Conservation (phyloP, 108 stramenopile species). For the Nitzschia putrida region DNA sequence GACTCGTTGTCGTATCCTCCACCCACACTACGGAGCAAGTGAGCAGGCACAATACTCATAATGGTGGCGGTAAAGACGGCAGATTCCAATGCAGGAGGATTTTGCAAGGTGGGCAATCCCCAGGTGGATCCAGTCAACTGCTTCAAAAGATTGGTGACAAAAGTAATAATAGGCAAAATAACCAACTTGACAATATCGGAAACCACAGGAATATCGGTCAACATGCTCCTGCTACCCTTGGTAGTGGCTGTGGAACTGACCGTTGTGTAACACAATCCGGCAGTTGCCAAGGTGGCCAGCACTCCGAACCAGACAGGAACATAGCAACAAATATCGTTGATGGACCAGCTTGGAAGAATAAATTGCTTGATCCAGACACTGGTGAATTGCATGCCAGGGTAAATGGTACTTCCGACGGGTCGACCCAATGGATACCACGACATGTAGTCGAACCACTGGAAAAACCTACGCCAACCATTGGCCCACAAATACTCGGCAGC, state of each 20-base stretch:
- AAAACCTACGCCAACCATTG: conserved; percentile 67
- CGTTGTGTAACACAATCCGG: conserved; percentile 62
- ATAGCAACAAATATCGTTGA: conserved; percentile 93
- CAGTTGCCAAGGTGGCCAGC: conserved; percentile 68
- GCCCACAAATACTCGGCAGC: conserved; percentile 79
- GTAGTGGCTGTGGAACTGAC: conserved; percentile 19
- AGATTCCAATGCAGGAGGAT: conserved; percentile 51
- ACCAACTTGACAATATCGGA: conserved; percentile 25
- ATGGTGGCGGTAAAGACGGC: conserved; percentile 66
- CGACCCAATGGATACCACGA: conserved; percentile 96
- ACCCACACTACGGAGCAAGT: conserved; percentile 84
- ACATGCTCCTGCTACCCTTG: conserved; percentile 34
- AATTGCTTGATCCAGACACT: conserved; percentile 83
- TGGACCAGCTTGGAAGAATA: conserved; percentile 65
- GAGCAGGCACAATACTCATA: conserved; percentile 86
- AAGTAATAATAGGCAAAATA: conserved; percentile 29
- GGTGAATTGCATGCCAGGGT: conserved; percentile 97
- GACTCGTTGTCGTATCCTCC: conserved; percentile 98
- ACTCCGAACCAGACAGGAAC: conserved; percentile 93
- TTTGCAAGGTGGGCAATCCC: conserved; percentile 35
- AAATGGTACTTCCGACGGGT: conserved; percentile 98
- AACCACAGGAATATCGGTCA: conserved; percentile 65
- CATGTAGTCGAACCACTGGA: conserved; percentile 89
- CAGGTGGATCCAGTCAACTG: conserved; percentile 39
- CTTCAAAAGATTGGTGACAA: conserved; percentile 46